A percentile compares a stretch with the other conserved stretches of the same genome.
Evolutionary conservation across 441 rosid genomes (phyloP).

Genomic region (Erysimum pusillum): DNA sequence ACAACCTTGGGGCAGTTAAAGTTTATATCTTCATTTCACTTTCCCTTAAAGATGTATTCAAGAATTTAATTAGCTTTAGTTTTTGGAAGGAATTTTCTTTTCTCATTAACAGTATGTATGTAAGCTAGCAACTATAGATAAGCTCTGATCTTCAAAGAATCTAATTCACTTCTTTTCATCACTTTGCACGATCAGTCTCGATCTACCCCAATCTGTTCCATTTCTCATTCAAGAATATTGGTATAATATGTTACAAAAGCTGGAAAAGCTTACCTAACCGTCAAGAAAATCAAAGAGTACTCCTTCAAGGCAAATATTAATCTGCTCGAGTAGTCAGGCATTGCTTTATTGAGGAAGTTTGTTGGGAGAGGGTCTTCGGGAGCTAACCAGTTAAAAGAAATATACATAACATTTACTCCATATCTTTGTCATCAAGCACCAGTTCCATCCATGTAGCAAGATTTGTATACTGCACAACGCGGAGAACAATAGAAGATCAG

Average conservation of each 20-base stretch:
- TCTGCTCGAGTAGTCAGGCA: neutral
- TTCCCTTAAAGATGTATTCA: too few species aligned
- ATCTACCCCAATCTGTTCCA: too few species aligned
- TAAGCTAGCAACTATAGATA: too few species aligned
- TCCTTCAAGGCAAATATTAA: neutral
- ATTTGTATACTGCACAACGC: too few species aligned
- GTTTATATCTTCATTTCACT: conserved; percentile 31
- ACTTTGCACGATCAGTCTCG: neutral
- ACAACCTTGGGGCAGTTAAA: conserved; percentile 42
- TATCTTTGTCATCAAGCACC: too few species aligned
- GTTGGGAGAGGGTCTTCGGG: neutral
- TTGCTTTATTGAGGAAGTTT: neutral
- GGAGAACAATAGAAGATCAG: too few species aligned
- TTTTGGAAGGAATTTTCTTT: too few species aligned
- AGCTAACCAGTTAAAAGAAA: neutral
- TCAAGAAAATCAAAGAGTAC: neutral
- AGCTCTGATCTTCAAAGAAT: conserved; percentile 29
- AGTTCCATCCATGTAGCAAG: too few species aligned
- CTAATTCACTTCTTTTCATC: conserved; percentile 19
- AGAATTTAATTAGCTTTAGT: conserved; percentile 36
- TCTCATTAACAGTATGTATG: too few species aligned
- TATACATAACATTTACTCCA: too few species aligned
- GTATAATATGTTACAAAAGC: too few species aligned
- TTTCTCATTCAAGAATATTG: neutral
- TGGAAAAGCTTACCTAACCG: neutral